Percentiles rank a stretch among this genome's conserved stretches.
Conservation (phyloP, 495 filamentous ascomycete species). For the Aspergillus sclerotioniger region DNA sequence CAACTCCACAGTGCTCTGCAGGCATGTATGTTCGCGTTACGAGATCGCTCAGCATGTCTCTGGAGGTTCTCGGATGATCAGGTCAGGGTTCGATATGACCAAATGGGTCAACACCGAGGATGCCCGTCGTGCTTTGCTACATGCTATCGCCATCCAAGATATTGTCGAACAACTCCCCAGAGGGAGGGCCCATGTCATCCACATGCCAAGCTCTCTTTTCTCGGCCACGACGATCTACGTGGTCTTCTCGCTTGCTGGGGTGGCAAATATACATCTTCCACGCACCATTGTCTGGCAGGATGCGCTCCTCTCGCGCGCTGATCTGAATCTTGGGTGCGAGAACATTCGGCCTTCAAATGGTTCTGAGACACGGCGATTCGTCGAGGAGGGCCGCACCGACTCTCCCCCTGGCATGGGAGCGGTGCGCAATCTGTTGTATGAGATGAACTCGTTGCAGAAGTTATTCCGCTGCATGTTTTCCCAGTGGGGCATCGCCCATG, state of each 20-base stretch:
- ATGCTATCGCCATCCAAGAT: conserved; percentile 49
- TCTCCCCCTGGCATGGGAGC: conserved; percentile 23
- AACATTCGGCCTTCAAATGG: conserved; percentile 21
- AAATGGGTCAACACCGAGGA: conserved; percentile 41
- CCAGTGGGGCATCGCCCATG: conserved; percentile 50
- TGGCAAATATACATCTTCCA: conserved; percentile 38
- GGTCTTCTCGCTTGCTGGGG: conserved; percentile 39
- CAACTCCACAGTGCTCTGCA: conserved; percentile 41
- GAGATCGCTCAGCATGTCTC: conserved; percentile 43
- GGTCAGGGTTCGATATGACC: conserved; percentile 34
- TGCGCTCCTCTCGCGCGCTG: conserved; percentile 36
- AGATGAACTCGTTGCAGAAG: conserved; percentile 51
- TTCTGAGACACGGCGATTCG: conserved; percentile 40
- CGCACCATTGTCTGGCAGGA: conserved; percentile 45
- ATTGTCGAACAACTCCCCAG: conserved; percentile 49
- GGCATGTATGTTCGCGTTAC: conserved; percentile 43
- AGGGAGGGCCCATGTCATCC: conserved; percentile 46
- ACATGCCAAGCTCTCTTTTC: conserved; percentile 48
- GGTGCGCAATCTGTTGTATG: conserved; percentile 44
- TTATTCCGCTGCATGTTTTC: conserved; percentile 46
- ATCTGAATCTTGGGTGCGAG: conserved; percentile 30
- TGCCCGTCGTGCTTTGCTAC: conserved; percentile 44
- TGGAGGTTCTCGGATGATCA: conserved; percentile 23
- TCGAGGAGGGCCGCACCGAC: conserved; percentile 27
- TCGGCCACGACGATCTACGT: conserved; percentile 45